Evolutionary conservation across 2,329 filamentous ascomycete species (phyloP).

Genomic region (Fusarium papillatum): DNA sequence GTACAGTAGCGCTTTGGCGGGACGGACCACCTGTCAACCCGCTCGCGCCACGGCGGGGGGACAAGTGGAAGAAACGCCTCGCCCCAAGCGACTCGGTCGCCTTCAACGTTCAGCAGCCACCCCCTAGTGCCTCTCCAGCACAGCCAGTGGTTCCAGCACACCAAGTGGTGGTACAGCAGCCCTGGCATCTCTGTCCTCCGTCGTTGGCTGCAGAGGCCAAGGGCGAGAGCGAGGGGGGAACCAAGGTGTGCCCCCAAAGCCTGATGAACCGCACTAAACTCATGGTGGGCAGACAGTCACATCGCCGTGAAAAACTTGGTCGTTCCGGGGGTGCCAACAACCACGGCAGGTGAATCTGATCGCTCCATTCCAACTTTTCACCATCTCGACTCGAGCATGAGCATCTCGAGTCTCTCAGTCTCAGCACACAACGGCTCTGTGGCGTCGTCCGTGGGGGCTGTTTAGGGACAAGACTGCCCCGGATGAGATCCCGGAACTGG

Average conservation of each 20-base stretch:
- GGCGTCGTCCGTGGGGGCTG: conserved; percentile 22
- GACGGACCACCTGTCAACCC: conserved; percentile 47
- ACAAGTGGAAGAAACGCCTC: conserved; percentile 41
- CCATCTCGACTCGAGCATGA: conserved; percentile 5
- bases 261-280: conserved; percentile 29
- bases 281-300: conserved; percentile 37
- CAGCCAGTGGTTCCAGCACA: conserved; percentile 28
- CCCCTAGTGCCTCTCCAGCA: conserved; percentile 33
- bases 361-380: conserved; percentile 31
- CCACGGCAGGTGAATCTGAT: conserved; percentile 25
- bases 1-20: conserved; percentile 28
- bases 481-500: conserved; percentile 31
- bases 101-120: conserved; percentile 36
- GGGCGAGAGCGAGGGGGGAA: conserved; percentile 10
- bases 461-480: conserved; percentile 27
- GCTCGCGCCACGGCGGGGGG: conserved; percentile 43
- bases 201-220: conserved; percentile 34
- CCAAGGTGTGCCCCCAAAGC: conserved; percentile 19
- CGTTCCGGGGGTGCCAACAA: conserved; percentile 19
- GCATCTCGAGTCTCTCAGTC: conserved; percentile 19
- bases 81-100: conserved; percentile 24
- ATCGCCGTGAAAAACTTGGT: conserved; percentile 25
- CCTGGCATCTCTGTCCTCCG: conserved; percentile 26
- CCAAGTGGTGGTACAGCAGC: conserved; percentile 19
- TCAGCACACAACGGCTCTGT: conserved; percentile 9